Evolutionary conservation across 2,329 filamentous ascomycete species (phyloP).

Genomic region (Colletotrichum tamarilloi): DNA sequence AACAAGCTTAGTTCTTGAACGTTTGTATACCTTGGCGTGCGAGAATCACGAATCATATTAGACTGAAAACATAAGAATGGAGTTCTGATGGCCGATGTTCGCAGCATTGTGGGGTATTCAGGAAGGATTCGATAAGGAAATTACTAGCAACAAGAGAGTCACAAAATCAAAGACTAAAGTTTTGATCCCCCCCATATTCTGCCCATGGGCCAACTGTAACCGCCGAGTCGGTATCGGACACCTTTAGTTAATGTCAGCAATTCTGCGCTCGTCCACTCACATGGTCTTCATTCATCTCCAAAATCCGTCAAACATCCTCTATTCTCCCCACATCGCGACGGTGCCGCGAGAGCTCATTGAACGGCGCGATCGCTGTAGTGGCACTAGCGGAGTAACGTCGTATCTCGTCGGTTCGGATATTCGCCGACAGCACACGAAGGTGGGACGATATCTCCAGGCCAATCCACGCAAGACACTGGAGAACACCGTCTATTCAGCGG

Average conservation of each 20-base stretch:
- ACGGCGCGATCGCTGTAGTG: neutral
- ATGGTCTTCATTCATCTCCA: neutral
- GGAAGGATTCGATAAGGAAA: constrained; percentile 13
- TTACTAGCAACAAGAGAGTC: neutral
- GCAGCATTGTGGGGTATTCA: constrained; percentile 9
- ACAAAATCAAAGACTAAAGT: neutral
- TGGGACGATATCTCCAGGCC: constrained; percentile 3
- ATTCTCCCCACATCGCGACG: neutral
- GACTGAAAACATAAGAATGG: neutral
- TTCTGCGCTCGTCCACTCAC: neutral
- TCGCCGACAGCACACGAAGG: constrained; percentile 10
- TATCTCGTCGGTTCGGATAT: constrained; percentile 17
- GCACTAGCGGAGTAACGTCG: constrained; percentile 2
- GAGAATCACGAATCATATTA: neutral
- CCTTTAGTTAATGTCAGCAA: neutral
- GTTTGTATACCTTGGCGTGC: neutral
- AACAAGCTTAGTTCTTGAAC: neutral
- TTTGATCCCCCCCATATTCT: neutral
- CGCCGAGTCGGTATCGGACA: neutral
- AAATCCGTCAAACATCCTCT: neutral
- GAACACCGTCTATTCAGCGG: constrained; percentile 26
- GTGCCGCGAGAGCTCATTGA: neutral
- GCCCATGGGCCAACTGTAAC: neutral
- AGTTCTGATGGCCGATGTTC: constrained; percentile 6
- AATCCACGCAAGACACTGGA: neutral